phyloP scores from a whole-genome alignment of 768 basidiomycete genomes.

The Trametes punicea region DNA sequence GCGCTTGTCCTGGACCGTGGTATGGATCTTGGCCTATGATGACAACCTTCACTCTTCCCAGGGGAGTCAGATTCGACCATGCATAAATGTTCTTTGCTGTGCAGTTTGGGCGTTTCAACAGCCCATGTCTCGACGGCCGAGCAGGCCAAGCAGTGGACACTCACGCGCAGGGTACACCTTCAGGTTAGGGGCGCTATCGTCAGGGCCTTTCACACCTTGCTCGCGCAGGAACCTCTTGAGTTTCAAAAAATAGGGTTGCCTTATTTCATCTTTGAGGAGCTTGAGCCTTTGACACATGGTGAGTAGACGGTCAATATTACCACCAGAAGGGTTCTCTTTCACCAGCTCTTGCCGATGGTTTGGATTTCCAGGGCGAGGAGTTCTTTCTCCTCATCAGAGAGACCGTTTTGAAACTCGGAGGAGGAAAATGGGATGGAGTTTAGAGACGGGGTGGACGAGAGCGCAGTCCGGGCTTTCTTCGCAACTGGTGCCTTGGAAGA shows the following conservation, averaged over 20 bases:
- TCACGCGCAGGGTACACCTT: conserved; percentile 80
- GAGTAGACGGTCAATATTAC: neutral
- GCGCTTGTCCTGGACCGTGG: conserved; percentile 76
- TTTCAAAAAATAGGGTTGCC: conserved; percentile 71
- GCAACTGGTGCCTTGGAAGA: conserved; percentile 32
- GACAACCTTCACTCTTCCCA: conserved; percentile 82
- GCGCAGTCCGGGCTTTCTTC: conserved; percentile 45
- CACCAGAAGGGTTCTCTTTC: conserved; percentile 19
- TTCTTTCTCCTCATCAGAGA: conserved; percentile 54
- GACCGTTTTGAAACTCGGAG: conserved; percentile 46
- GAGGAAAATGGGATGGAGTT: conserved; percentile 72
- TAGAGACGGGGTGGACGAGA: conserved; percentile 31
- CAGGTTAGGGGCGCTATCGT: conserved; percentile 42
- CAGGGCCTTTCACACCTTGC: conserved; percentile 54
- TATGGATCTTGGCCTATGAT: conserved; percentile 92
- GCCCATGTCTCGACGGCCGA: neutral
- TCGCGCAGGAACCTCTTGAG: conserved; percentile 69
- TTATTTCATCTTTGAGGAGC: conserved; percentile 68
- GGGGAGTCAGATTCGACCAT: conserved; percentile 81
- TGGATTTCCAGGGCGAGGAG: conserved; percentile 68
- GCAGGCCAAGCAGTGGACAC: conserved; percentile 25
- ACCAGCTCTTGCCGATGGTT: conserved; percentile 75
- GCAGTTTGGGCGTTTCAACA: neutral
- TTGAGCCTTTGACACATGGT: conserved; percentile 54
- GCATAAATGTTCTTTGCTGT: conserved; percentile 82